Evolutionary conservation across 768 basidiomycete genomes (phyloP), one percentile per base, ranked within the genome.

Genomic region (Mycena crocata): DNA sequence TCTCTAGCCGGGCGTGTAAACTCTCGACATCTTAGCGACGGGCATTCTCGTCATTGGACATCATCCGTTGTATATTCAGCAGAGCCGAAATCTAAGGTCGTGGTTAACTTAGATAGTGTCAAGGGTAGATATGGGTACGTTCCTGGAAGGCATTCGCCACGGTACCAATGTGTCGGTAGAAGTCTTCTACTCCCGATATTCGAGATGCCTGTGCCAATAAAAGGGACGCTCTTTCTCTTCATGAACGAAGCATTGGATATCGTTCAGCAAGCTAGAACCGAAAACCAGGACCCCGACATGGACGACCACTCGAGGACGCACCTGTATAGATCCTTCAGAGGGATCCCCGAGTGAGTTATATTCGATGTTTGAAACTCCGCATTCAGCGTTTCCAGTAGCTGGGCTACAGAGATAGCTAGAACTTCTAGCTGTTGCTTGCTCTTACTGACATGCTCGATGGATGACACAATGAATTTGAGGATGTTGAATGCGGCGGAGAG

Each of bases 101-200:
- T 17, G 15, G 5, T 8, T 26, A 24, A 23, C 3, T 3, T 45
- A 8, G 26, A 23, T 45, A 7, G 9, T 10, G 5, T 42, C 40
- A 19, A 5, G 14, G 17, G 6, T 21, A 6, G 15, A 14, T 19
- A 17, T 45, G 19, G 9, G 12, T 1, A 49, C 55, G 2, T 34
- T 14, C 66, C 45, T 67, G 54, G 39, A 67, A 67, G 5, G 60
- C 60, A 34, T 35, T 45, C 1, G 39, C 54, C 5, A 56, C 4
- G 26, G 37, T 34, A 9, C 24, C 52, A 6, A 66, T 55, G 4
- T 52, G 57, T 9, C 52, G 60, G 52, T 67, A 35, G 23, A 61
- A 67, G 12, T 21, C 48, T 8, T 61, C 59, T 1, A 67, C 62
- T 1, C 28, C 19, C 2, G 55, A 46, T 15, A 61, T 40, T 1